These are phyloP conservation scores for Zygnema cylindricum DNA, from an alignment of 139 green algal genomes.

Conservation along the genomic window DNA sequence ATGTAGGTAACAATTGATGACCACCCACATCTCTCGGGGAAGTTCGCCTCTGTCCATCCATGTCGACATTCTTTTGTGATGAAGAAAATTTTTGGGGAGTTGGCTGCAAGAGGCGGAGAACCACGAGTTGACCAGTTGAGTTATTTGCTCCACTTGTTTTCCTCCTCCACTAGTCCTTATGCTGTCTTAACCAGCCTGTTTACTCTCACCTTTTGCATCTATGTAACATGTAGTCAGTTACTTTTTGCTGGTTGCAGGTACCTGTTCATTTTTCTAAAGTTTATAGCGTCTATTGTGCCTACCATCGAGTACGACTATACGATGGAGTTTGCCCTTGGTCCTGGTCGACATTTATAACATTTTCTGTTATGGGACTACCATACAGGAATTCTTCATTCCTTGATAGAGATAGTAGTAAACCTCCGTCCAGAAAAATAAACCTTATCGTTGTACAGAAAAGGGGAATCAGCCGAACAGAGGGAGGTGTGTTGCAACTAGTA, in stretches of 20 bases:
- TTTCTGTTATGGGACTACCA: too few species aligned
- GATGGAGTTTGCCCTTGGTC: constrained; percentile 58
- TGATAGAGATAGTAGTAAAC: too few species aligned
- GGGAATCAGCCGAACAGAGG: too few species aligned
- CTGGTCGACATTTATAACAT: not conserved
- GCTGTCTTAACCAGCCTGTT: too few species aligned
- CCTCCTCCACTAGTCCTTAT: too few species aligned
- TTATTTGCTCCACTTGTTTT: too few species aligned
- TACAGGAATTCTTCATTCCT: too few species aligned
- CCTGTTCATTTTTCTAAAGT: constrained; percentile 72
- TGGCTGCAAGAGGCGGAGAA: constrained; percentile 48
- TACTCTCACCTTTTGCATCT: too few species aligned
- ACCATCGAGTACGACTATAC: constrained; percentile 76
- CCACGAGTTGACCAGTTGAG: constrained; percentile 61
- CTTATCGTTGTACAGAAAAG: too few species aligned
- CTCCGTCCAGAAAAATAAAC: too few species aligned
- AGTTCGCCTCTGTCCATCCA: constrained; percentile 70
- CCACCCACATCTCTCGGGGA: constrained; percentile 63
- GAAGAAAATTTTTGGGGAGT: constrained; percentile 67
- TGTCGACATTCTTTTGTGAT: constrained; percentile 67
- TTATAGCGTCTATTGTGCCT: constrained; percentile 68
- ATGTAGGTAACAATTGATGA: constrained; percentile 67
- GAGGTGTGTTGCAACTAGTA: too few species aligned
- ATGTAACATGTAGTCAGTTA: too few species aligned
- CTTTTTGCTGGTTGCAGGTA: constrained; percentile 58